Evolutionary conservation across 208 protist genomes (phyloP).

Genomic region (Porcisia hertigi): DNA sequence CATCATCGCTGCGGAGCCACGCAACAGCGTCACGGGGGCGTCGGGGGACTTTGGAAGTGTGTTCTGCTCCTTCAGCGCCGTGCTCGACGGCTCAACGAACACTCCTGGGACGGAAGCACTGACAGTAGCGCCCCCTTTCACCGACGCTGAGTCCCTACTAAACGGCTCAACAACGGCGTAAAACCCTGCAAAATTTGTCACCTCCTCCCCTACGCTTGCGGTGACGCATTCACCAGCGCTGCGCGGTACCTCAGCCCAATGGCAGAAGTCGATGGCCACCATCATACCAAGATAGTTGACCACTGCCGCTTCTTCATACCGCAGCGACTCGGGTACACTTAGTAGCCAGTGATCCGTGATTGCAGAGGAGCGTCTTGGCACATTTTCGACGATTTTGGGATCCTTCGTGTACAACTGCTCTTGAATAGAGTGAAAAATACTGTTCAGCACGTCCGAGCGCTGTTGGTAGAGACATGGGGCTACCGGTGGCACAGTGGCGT

Average conservation of each 20-base stretch:
- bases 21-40: conserved; percentile 27
- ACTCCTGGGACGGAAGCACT: neutral
- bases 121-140: neutral
- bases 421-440: conserved; percentile 1
- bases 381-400: neutral
- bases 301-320: conserved; percentile 27
- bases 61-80: neutral
- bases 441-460: conserved; percentile 7
- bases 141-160: neutral
- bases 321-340: conserved; percentile 51
- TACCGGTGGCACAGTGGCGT: conserved; percentile 28
- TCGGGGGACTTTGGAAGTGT: neutral
- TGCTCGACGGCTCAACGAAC: neutral
- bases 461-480: neutral
- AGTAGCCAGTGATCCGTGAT: conserved; percentile 54
- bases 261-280: conserved; percentile 85
- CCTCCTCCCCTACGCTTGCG: conserved; percentile 36
- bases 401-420: conserved; percentile 6
- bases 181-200: conserved; percentile 52
- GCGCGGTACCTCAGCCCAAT: conserved; percentile 64
- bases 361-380: neutral
- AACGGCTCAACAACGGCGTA: conserved; percentile 35
- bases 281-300: conserved; percentile 83
- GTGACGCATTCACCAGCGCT: neutral
- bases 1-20: conserved; percentile 84